Percentiles rank a stretch among this genome's conserved stretches.
phyloP scores from a whole-genome alignment of 1,284 basidiomycete genomes.

The Heterobasidion annosum region DNA sequence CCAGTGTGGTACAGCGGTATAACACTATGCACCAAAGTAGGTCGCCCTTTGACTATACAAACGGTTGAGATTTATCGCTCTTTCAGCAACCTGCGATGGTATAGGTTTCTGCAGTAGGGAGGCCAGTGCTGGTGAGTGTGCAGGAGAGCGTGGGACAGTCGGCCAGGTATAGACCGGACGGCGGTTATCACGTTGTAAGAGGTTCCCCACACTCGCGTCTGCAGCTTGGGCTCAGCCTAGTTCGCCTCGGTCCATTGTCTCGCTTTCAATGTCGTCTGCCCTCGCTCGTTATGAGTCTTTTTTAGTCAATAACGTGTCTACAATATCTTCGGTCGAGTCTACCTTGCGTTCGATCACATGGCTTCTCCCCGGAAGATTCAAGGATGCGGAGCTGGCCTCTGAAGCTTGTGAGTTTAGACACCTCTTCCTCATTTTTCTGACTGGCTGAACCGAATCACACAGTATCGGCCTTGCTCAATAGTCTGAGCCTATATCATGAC shows the following conservation, averaged over 20 bases:
- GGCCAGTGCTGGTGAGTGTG: neutral
- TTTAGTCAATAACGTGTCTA: conserved; percentile 74
- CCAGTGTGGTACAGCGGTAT: too few relatives aligned
- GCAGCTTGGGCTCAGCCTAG: conserved; percentile 1
- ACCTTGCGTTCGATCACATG: conserved; percentile 86
- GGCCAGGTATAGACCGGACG: conserved; percentile 9
- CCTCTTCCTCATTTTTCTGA: conserved; percentile 11
- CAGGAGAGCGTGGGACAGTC: conserved; percentile 7
- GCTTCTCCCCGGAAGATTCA: conserved; percentile 93
- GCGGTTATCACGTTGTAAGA: neutral
- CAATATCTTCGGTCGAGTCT: conserved; percentile 83
- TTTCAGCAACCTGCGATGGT: too few relatives aligned
- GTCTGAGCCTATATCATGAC: conserved; percentile 82
- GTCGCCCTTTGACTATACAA: too few relatives aligned
- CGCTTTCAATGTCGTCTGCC: conserved; percentile 30
- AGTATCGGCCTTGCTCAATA: conserved; percentile 70
- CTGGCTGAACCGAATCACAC: conserved; percentile 5
- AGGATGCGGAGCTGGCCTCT: conserved; percentile 90
- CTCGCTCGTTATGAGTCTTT: conserved; percentile 72
- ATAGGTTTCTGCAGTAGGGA: too few relatives aligned
- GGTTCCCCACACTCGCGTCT: conserved; percentile 3
- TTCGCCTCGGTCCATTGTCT: conserved; percentile 6
- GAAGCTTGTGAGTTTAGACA: conserved; percentile 69
- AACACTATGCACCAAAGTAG: too few relatives aligned
- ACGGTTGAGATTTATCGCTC: too few relatives aligned